Percentiles rank a stretch among this genome's conserved stretches.
phyloP scores from a whole-genome alignment of 2,329 filamentous ascomycete species.

The Talaromyces sp. region DNA sequence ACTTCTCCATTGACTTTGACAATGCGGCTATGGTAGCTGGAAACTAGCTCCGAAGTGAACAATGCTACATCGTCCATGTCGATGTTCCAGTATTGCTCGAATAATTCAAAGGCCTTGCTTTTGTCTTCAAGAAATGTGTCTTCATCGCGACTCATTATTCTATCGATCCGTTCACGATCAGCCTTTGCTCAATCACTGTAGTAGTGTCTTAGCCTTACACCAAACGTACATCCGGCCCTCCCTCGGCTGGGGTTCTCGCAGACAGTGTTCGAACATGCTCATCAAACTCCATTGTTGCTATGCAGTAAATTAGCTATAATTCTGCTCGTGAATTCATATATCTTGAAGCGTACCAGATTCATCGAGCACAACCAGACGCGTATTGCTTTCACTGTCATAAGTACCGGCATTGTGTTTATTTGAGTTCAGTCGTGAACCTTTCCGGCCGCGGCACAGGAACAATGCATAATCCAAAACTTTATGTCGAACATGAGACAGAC shows the following conservation, averaged over 20 bases:
- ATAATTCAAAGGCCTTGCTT: neutral
- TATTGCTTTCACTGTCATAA: neutral
- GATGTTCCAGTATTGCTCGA: conserved; percentile 18
- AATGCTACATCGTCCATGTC: conserved; percentile 15
- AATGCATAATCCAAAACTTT: conserved; percentile 19
- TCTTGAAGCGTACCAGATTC: conserved; percentile 7
- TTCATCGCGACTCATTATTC: conserved; percentile 14
- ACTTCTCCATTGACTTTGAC: conserved; percentile 3
- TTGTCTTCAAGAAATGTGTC: conserved; percentile 16
- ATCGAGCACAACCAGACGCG: conserved; percentile 13
- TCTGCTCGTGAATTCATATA: neutral
- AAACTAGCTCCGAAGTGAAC: conserved; percentile 16
- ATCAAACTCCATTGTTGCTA: conserved; percentile 19
- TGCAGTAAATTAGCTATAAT: neutral
- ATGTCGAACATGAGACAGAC: neutral
- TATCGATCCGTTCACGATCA: neutral
- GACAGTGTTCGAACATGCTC: conserved; percentile 5
- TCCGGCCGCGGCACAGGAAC: conserved; percentile 22
- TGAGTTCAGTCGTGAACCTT: conserved; percentile 5
- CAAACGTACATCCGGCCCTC: conserved; percentile 10
- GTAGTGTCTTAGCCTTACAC: conserved; percentile 9
- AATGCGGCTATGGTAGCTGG: conserved; percentile 18
- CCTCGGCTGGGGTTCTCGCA: conserved; percentile 10
- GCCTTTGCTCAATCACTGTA: neutral
- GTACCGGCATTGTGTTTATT: neutral